phyloP scores from a whole-genome alignment of 129 eudicot genomes.

The Artemisia tridentata region DNA sequence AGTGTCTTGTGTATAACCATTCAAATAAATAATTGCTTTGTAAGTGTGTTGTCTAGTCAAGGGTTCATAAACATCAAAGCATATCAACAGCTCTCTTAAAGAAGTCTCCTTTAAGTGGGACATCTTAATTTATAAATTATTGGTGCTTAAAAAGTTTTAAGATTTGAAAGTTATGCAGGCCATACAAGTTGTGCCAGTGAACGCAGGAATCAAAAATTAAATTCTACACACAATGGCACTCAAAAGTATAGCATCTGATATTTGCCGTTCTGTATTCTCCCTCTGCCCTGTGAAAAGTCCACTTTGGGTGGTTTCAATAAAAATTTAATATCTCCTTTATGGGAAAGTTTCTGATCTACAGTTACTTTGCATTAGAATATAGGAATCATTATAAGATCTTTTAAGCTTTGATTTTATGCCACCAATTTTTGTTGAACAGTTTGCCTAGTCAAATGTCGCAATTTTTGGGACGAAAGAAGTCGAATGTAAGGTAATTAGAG shows the following conservation, averaged over 20 bases:
- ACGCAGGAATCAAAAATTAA: neutral
- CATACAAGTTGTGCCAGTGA: neutral
- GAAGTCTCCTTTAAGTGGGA: neutral
- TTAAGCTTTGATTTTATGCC: neutral
- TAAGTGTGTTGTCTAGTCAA: conserved; percentile 1
- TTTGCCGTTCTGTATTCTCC: too few species aligned
- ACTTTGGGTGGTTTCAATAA: too few species aligned
- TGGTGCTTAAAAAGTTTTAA: neutral
- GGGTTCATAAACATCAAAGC: neutral
- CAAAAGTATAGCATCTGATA: neutral
- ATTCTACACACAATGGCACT: neutral
- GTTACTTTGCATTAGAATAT: neutral
- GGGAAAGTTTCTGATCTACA: too few species aligned
- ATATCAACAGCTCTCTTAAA: neutral
- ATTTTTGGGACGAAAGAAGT: neutral
- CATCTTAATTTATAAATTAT: neutral
- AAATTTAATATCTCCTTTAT: too few species aligned
- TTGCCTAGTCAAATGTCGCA: neutral
- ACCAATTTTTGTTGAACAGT: neutral
- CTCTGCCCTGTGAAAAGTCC: too few species aligned
- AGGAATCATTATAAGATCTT: neutral
- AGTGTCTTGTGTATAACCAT: neutral
- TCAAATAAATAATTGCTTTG: neutral
- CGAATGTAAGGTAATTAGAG: neutral
- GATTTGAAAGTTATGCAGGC: conserved; percentile 1